phyloP scores from a whole-genome alignment of 441 rosid genomes.

The Rhodomyrtus psidioides region DNA sequence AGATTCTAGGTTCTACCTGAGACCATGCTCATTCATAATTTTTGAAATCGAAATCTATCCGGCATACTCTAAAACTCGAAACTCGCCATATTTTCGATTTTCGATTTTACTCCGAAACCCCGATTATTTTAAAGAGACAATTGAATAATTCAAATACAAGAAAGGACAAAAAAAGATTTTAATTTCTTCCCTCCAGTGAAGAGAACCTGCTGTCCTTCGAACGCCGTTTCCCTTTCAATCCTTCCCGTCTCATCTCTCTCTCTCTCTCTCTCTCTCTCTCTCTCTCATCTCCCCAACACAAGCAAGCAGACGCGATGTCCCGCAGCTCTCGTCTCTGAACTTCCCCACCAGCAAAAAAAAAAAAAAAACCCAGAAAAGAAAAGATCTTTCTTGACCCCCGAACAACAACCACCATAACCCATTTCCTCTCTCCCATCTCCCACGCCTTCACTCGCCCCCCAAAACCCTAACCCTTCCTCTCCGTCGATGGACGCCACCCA shows the following conservation, averaged over 20 bases:
- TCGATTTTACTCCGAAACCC: too few relatives aligned
- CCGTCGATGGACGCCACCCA: slow-evolving; percentile 26
- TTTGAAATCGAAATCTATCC: too few relatives aligned
- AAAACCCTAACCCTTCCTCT: background rate
- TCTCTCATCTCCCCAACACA: background rate
- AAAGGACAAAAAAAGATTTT: background rate
- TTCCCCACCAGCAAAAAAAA: background rate
- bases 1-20: too few relatives aligned
- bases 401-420: background rate
- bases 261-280: background rate
- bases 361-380: background rate
- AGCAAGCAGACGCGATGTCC: too few relatives aligned
- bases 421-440: background rate
- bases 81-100: too few relatives aligned
- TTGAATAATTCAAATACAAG: background rate
- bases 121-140: too few relatives aligned
- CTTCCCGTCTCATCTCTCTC: background rate
- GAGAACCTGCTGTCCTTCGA: background rate
- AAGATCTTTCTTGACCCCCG: slow-evolving; percentile 6
- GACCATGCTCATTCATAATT: too few relatives aligned
- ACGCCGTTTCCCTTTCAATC: background rate
- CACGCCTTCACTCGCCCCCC: background rate
- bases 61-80: too few relatives aligned
- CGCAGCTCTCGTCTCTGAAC: background rate
- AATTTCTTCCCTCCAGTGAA: background rate